Conservation (phyloP, 352 stramenopile species). For the Peronospora belbahrii region DNA sequence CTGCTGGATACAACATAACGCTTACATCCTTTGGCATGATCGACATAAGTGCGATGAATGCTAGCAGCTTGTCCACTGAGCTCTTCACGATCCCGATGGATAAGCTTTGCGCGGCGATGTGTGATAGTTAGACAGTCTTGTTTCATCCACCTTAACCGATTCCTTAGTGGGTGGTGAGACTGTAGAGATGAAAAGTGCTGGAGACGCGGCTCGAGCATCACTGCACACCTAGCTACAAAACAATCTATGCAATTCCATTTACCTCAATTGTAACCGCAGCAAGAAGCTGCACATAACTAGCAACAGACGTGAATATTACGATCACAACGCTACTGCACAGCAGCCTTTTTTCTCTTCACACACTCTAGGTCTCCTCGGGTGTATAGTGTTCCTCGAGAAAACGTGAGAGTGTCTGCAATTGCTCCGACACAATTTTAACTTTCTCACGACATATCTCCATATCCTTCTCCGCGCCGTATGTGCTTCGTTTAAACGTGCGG, state of each 20-base stretch:
- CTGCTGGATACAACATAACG: constrained; percentile 9
- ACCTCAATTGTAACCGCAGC: neutral
- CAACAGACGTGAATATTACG: constrained; percentile 21
- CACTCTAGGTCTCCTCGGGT: constrained; percentile 46
- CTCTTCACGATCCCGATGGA: constrained; percentile 19
- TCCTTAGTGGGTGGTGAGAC: no score
- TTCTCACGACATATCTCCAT: constrained; percentile 70
- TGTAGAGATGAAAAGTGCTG: no score
- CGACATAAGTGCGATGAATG: no score
- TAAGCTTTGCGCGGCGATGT: no score
- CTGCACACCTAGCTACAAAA: constrained; percentile 39
- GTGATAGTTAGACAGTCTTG: no score
- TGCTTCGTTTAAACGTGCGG: constrained; percentile 72
- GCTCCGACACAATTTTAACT: constrained; percentile 67
- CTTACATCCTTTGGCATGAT: no score
- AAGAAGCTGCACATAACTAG: constrained; percentile 2
- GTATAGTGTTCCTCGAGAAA: constrained; percentile 75
- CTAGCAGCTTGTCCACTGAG: no score
- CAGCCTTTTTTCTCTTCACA: neutral
- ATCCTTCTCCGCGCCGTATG: constrained; percentile 81
- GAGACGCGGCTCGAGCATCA: constrained; percentile 30
- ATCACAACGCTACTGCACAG: neutral
- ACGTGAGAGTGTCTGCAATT: constrained; percentile 63
- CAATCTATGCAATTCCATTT: constrained; percentile 60
- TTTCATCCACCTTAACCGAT: no score